Evolutionary conservation across 2,329 filamentous ascomycete species (phyloP), one percentile per base, ranked within the genome.

Genomic region (Thermomyces lanuginosus): DNA sequence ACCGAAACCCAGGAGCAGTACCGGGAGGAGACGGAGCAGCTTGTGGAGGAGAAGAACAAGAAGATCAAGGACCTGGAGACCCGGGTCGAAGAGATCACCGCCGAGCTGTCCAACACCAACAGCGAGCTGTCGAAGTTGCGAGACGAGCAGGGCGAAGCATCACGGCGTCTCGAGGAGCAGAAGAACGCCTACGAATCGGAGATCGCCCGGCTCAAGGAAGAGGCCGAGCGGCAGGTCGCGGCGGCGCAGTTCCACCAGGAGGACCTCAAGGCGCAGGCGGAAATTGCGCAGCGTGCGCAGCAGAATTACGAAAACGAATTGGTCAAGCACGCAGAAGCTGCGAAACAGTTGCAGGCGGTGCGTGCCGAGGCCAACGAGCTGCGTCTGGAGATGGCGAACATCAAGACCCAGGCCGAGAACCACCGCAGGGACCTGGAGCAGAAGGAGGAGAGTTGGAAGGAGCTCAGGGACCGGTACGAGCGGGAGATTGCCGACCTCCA

Each of bases 251-350:
- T 78, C 46, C 79, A 92, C 46, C 81, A 91, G 46, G 78, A 92
- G 42, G 84, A 95, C 42, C 69, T 95, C 21, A 84, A 89, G 35
- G 76, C 81, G 0, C 89, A 98, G 51, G 84, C 86, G 15, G 79
- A 91, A 22, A 95, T 98, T 43, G 83, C 89, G 2, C 75, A 82
- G 28, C 79, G 82, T 49, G 83, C 89, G 3, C 89, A 98, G 48
- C 77, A 92, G 46, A 84, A 89, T 40, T 98, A 98, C 46, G 91
- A 98, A 51, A 75, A 75, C 36, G 89, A 98, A 50, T 66, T 98
- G 7, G 69, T 92, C 43, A 93, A 89, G 58, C 89, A 98, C 53
- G 86, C 84, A 2, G 82, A 93, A 38, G 89, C 86, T n/a, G 81
- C 86, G 8, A 84, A 83, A 53, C 69, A 72, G 18, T 63, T 93